These are phyloP conservation scores for Geotrichum aggregatum DNA, from an alignment of 1,139 yeast species.

Conservation along the genomic window DNA sequence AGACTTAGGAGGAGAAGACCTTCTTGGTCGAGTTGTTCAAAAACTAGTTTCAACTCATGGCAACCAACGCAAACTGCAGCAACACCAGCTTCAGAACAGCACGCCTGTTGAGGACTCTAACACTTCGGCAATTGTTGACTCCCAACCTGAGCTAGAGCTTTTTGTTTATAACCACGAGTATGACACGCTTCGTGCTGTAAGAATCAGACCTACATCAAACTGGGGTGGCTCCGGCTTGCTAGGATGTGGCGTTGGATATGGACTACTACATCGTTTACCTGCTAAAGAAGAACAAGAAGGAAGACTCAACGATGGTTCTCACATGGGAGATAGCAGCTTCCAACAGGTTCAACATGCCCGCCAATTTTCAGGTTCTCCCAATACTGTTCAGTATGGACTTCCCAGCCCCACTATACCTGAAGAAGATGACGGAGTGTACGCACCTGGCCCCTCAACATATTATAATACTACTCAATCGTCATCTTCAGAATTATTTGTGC, in stretches of 20 bases:
- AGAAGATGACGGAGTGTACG: background rate
- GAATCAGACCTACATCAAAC: constrained; percentile 57
- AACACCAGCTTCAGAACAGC: constrained; percentile 14
- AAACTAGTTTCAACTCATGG: constrained; percentile 27
- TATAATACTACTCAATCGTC: constrained; percentile 17
- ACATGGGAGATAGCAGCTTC: background rate
- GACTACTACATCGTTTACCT: constrained; percentile 79
- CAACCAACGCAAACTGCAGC: constrained; percentile 24
- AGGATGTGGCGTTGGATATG: constrained; percentile 96
- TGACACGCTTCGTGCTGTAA: constrained; percentile 81
- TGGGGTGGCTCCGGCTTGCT: constrained; percentile 74
- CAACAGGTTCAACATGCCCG: constrained; percentile 3
- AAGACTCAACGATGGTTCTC: background rate
- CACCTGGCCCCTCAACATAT: constrained; percentile 2
- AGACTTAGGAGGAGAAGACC: constrained; percentile 83
- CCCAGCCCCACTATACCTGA: constrained; percentile 5
- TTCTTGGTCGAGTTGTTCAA: constrained; percentile 62
- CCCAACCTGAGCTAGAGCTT: constrained; percentile 43
- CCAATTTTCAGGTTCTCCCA: background rate
- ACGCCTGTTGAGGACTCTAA: background rate
- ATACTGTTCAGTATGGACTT: background rate
- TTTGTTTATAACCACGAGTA: constrained; percentile 87
- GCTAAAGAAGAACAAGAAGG: constrained; percentile 39
- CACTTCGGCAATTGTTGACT: constrained; percentile 10
- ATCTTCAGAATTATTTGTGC: constrained; percentile 17